Evolutionary conservation across 352 stramenopile species (phyloP), one percentile per base, ranked within the genome.

Genomic region (Phytopythium kandeliae): DNA sequence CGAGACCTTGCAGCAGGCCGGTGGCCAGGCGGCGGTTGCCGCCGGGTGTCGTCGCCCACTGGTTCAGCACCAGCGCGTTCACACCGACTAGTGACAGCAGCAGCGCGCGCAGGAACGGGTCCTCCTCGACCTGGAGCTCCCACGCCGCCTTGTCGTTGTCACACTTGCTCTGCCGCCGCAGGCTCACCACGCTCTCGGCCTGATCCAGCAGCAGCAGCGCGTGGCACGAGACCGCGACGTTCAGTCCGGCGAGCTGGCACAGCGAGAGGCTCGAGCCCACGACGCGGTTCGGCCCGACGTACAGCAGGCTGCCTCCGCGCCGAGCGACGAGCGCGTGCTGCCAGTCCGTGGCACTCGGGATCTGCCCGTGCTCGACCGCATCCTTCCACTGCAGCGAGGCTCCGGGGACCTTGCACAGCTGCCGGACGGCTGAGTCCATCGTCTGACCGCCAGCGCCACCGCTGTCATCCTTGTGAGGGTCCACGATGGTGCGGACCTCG

Each of bases 111-210:
- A 74, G 63, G 49, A 80, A 81, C 30, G 77, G 52, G 44, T 91
- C 78, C 22, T 69, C 59, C 28, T 95, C 88, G 22, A 96, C 38
- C 11, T 69, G 66, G 9, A 80, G 56, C 40, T 91, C 62, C 63
- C 66, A 74, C 2, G 58, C 54, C 0, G 62, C 33, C 55, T 97
- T 96, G 34, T 91, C 68, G 36, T 77, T 96, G 58, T 96, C 81
- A 35, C 81, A 25, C 63, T 96, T 96, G 62, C 80, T 95, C 63
- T 94, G 85, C 21, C 87, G 69, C 16, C 86, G 69, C n/a, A 60
- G 60, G 37, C 79, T 96, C 22, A 55, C 62, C 12, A 70, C 50
- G 50, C 89, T 96, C 55, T 96, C 84, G 4, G 81, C 78, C n/a
- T 82, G 79, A 55, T 95, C 84, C 0, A 94, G 53, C 4, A 92